Conservation (phyloP, 495 filamentous ascomycete genomes). For the Astrothelium macrocarpum region DNA sequence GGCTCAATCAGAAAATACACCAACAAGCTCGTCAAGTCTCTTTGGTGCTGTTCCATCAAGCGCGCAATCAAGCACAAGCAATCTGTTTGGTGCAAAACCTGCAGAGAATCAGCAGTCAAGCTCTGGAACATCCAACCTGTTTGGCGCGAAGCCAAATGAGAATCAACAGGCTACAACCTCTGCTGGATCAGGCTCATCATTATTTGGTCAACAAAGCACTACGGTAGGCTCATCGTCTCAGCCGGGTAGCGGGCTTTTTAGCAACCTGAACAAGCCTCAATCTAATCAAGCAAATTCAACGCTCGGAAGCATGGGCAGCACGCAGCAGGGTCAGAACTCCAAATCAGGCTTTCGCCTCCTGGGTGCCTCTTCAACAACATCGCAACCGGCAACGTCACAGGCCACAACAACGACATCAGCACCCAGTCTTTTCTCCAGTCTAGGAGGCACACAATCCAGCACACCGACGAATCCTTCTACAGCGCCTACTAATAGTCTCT, state of each 20-base stretch:
- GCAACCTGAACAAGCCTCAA: background rate
- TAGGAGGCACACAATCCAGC: background rate
- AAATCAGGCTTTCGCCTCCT: background rate
- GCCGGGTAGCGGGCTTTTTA: background rate
- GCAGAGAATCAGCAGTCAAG: conserved; percentile 19
- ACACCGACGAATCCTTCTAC: conserved; percentile 7
- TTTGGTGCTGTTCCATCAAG: conserved; percentile 22
- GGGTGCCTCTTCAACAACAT: background rate
- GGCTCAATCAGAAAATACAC: background rate
- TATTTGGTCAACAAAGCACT: background rate
- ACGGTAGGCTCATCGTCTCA: background rate
- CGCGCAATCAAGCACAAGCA: conserved; percentile 21
- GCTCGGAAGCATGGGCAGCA: background rate
- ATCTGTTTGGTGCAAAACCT: conserved; percentile 33
- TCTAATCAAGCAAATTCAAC: background rate
- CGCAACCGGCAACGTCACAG: conserved; percentile 5
- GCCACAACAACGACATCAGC: background rate
- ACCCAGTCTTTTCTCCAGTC: background rate
- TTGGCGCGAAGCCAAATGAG: background rate
- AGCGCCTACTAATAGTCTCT: conserved; percentile 17
- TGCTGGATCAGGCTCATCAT: background rate
- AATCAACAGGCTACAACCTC: background rate
- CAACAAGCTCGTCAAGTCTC: conserved; percentile 7
- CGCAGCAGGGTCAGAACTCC: background rate
- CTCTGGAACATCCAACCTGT: conserved; percentile 6